Evolutionary conservation across 257 asterid species (phyloP).

Genomic region (Jaltomata sinuosa): DNA sequence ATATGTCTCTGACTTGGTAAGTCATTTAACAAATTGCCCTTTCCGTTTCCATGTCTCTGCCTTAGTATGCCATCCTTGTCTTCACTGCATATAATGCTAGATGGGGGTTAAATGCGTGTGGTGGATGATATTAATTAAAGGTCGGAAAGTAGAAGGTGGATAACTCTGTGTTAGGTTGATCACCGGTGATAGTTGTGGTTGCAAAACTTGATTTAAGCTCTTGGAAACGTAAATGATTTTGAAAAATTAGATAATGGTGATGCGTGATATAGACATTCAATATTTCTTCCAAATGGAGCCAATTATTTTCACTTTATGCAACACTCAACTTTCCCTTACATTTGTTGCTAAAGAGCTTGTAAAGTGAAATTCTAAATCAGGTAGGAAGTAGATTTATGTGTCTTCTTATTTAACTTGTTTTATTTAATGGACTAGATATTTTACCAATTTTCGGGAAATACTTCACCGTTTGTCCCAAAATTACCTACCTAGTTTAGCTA

Average conservation of each 20-base stretch:
- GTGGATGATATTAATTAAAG: background rate
- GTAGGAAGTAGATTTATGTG: background rate
- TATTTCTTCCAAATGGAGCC: background rate
- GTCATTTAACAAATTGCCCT: background rate
- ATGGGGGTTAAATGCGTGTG: background rate
- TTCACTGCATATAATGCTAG: background rate
- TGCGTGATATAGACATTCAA: background rate
- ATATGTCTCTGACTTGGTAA: constrained; percentile 87
- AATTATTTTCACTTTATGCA: background rate
- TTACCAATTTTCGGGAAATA: background rate
- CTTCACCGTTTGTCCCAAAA: background rate
- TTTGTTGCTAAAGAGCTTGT: background rate
- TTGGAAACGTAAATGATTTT: background rate
- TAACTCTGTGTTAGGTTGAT: background rate
- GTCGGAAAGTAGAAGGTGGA: background rate
- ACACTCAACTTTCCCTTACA: background rate
- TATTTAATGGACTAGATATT: background rate
- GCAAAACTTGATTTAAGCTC: background rate
- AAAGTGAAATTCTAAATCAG: background rate
- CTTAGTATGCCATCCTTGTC: background rate
- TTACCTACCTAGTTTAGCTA: background rate
- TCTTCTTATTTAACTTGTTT: background rate
- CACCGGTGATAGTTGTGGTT: background rate
- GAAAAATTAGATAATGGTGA: background rate
- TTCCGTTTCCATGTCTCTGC: background rate